Percentiles rank a stretch among this genome's conserved stretches.
Conservation (phyloP, 2,329 filamentous ascomycete genomes). For the Nothophaeocryptopus gaeumannii region DNA sequence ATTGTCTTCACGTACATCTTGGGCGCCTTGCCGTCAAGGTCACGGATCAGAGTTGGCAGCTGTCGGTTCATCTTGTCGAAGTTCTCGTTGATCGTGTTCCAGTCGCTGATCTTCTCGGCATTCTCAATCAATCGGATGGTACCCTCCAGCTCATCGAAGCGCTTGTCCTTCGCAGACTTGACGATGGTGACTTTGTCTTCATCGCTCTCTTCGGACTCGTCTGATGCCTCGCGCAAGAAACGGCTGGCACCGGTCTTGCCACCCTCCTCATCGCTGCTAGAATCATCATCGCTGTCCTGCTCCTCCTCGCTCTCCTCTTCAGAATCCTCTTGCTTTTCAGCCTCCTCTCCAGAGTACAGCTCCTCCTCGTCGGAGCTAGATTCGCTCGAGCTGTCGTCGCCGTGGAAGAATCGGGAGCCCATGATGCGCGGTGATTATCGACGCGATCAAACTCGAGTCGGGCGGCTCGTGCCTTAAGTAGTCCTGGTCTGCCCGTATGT, state of each 20-base stretch:
- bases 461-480: constrained; percentile 16
- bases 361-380: constrained; percentile 93
- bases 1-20: constrained; percentile 92
- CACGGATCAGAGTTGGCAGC: constrained; percentile 45
- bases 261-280: constrained; percentile 53
- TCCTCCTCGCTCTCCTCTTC: constrained; percentile 37
- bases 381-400: constrained; percentile 92
- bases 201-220: constrained; percentile 69
- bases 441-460: not conserved
- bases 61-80: constrained; percentile 63
- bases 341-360: constrained; percentile 78
- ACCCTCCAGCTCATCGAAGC: constrained; percentile 85
- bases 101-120: constrained; percentile 95
- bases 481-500: not conserved
- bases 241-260: constrained; percentile 69
- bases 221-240: constrained; percentile 70
- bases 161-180: constrained; percentile 98
- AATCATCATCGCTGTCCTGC: constrained; percentile 52
- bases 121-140: constrained; percentile 93
- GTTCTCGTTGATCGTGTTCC: constrained; percentile 70
- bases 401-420: constrained; percentile 89
- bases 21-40: constrained; percentile 70
- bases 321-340: constrained; percentile 56
- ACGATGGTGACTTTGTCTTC: constrained; percentile 83
- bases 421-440: constrained; percentile 15